phyloP scores from a whole-genome alignment of 139 green algal species.

The Tetradesmus lagerheimii region DNA sequence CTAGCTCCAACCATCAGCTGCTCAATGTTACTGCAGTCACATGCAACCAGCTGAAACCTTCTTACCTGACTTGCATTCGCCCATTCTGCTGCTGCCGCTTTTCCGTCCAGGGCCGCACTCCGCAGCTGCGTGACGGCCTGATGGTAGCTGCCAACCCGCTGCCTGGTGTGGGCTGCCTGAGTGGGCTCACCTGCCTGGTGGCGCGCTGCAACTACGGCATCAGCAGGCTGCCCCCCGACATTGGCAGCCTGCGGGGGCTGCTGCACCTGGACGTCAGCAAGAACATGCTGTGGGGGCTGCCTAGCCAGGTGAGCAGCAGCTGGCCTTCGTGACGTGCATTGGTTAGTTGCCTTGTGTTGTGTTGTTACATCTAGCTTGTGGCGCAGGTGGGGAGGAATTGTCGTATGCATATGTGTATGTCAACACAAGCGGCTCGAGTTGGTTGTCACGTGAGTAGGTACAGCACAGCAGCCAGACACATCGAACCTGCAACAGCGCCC shows the following conservation, averaged over 20 bases:
- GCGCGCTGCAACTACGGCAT: conserved; percentile 53
- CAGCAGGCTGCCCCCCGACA: conserved; percentile 40
- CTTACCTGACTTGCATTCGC: no score
- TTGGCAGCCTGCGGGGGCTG: background rate
- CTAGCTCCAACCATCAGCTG: no score
- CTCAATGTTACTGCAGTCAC: background rate
- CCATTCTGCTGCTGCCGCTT: background rate
- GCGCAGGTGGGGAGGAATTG: no score
- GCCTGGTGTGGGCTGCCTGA: conserved; percentile 21
- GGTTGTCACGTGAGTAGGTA: no score
- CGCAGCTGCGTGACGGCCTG: background rate
- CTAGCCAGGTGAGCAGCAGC: conserved; percentile 27
- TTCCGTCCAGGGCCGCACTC: conserved; percentile 39
- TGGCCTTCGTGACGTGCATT: no score
- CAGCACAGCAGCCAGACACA: no score
- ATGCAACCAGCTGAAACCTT: no score
- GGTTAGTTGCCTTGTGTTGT: no score
- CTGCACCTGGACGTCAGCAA: conserved; percentile 35
- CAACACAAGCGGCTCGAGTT: no score
- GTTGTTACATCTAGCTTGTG: no score
- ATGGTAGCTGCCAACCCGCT: conserved; percentile 38
- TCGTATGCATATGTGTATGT: no score
- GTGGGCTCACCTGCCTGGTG: conserved; percentile 11
- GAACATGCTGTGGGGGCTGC: conserved; percentile 50
- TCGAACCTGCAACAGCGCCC: background rate